phyloP scores from a whole-genome alignment of 305 asterid genomes.

The Solanum hybrid region DNA sequence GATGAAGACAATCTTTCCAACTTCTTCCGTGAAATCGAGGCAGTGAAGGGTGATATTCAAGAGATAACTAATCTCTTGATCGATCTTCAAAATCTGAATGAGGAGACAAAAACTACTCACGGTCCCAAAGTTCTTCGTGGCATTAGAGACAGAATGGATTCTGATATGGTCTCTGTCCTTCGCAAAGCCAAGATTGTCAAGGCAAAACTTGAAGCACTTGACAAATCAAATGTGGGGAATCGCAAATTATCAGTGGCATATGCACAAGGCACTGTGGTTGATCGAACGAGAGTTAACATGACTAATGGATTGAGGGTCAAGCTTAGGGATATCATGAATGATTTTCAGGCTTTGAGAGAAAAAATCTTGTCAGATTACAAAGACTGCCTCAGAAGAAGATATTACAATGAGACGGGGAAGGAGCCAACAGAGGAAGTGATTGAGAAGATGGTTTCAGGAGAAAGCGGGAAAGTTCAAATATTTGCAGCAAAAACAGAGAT shows the following conservation, averaged over 20 bases:
- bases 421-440: conserved; percentile 49
- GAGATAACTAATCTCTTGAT: conserved; percentile 55
- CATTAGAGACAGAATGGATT: conserved; percentile 66
- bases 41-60: conserved; percentile 36
- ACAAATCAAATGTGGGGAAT: conserved; percentile 38
- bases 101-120: conserved; percentile 52
- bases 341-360: conserved; percentile 52
- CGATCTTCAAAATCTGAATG: conserved; percentile 57
- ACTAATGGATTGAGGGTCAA: conserved; percentile 51
- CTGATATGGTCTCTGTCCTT: conserved; percentile 59
- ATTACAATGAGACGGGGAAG: conserved; percentile 55
- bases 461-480: conserved; percentile 24
- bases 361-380: conserved; percentile 55
- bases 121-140: conserved; percentile 70
- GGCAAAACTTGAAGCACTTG: conserved; percentile 46
- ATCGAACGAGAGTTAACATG: conserved; percentile 54
- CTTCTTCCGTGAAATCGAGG: conserved; percentile 57
- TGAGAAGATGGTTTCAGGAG: conserved; percentile 47
- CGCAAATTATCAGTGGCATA: conserved; percentile 23
- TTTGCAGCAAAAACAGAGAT: conserved; percentile 25
- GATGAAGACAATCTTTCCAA: conserved; percentile 36
- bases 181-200: conserved; percentile 56
- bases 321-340: conserved; percentile 62
- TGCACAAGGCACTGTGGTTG: conserved; percentile 54
- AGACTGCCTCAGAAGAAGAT: conserved; percentile 61